Conservation (phyloP, 2,329 filamentous ascomycete genomes). For the Mollisia scopiformis region DNA sequence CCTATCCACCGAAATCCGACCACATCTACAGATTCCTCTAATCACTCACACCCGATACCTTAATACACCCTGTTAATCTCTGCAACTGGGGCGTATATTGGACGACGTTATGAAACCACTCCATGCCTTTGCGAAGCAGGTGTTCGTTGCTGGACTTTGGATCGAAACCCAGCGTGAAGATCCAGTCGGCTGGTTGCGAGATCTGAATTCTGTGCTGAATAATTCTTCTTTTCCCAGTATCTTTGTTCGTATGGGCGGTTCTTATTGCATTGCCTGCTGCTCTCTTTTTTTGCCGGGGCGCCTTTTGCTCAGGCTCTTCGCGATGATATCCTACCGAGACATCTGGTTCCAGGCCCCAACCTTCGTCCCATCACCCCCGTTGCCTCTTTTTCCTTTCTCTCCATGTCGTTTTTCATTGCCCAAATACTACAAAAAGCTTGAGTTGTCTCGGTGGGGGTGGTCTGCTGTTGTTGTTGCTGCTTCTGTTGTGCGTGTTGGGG, state of each 20-base stretch:
- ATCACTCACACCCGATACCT: constrained; percentile 40
- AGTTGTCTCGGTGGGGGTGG: constrained; percentile 31
- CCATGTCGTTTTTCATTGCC: constrained; percentile 27
- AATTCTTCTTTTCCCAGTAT: constrained; percentile 43
- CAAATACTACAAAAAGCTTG: constrained; percentile 31
- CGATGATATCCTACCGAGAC: constrained; percentile 40
- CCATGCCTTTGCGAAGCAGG: constrained; percentile 39
- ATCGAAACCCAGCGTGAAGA: constrained; percentile 25
- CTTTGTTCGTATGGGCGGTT: constrained; percentile 39
- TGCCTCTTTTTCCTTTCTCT: constrained; percentile 26
- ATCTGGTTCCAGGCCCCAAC: constrained; percentile 28
- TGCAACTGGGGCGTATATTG: constrained; percentile 44
- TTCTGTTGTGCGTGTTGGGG: too few relatives aligned
- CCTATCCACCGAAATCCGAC: constrained; percentile 21
- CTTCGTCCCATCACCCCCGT: constrained; percentile 11
- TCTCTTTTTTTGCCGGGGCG: constrained; percentile 31
- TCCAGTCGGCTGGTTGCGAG: constrained; percentile 32
- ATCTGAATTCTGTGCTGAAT: constrained; percentile 45
- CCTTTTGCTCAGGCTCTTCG: constrained; percentile 36
- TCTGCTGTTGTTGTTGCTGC: constrained; percentile 13
- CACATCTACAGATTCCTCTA: constrained; percentile 39
- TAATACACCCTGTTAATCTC: constrained; percentile 42
- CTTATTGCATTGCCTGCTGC: constrained; percentile 38
- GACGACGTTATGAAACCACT: constrained; percentile 51
- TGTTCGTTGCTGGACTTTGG: constrained; percentile 35